Conservation (phyloP, 208 protist genomes). For the Phytomonas sp. region DNA sequence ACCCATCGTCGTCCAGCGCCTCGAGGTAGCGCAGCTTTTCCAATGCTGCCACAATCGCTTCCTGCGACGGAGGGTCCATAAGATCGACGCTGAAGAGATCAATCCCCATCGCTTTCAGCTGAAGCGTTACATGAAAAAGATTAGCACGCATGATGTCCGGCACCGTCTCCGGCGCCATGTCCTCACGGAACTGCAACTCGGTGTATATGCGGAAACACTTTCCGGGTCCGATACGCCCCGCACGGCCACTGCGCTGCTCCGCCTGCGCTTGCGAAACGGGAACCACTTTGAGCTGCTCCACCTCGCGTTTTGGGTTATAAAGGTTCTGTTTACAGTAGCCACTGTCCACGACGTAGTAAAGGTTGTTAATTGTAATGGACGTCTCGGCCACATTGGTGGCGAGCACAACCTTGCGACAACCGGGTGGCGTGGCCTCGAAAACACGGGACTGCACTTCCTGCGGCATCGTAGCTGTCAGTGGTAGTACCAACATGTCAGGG, state of each 20-base stretch:
- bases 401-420: slow-evolving; percentile 95
- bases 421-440: slow-evolving; percentile 94
- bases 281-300: slow-evolving; percentile 95
- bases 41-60: slow-evolving; percentile 94
- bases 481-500: slow-evolving; percentile 94
- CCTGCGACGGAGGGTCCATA: slow-evolving; percentile 94
- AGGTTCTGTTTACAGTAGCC: slow-evolving; percentile 97
- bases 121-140: slow-evolving; percentile 95
- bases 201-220: slow-evolving; percentile 98
- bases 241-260: slow-evolving; percentile 94
- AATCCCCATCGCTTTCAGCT: slow-evolving; percentile 97
- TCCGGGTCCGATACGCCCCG: slow-evolving; percentile 93
- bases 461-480: slow-evolving; percentile 97
- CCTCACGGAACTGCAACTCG: slow-evolving; percentile 91
- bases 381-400: slow-evolving; percentile 99
- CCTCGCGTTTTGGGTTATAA: slow-evolving; percentile 94
- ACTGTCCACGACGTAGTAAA: slow-evolving; percentile 98
- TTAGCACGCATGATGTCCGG: slow-evolving; percentile 99
- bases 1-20: slow-evolving; percentile 97
- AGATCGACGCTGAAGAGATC: slow-evolving; percentile 96
- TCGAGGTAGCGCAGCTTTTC: slow-evolving; percentile 96
- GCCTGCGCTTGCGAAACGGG: slow-evolving; percentile 97
- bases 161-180: slow-evolving; percentile 93
- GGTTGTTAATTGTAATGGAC: slow-evolving; percentile 98
- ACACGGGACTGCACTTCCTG: slow-evolving; percentile 97